Evolutionary conservation across 129 eudicot genomes (phyloP).

Genomic region (Scalesia atractyloides): DNA sequence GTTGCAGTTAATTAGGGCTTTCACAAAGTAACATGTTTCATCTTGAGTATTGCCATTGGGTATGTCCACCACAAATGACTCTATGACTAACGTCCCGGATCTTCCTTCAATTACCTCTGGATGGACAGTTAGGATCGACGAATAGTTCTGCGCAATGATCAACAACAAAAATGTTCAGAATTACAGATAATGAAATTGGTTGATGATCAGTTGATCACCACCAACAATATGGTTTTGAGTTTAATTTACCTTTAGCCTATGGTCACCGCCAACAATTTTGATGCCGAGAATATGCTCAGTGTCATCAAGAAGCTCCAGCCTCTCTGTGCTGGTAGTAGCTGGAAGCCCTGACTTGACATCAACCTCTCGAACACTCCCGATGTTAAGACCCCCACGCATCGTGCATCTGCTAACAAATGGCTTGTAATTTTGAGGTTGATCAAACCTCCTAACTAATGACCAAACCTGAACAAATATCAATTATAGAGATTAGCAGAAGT

Average conservation of each 20-base stretch:
- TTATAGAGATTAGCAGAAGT: neutral
- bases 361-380: conserved; percentile 78
- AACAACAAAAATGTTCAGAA: neutral
- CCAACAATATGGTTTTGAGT: neutral
- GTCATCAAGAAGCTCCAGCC: conserved; percentile 71
- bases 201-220: neutral
- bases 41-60: conserved; percentile 73
- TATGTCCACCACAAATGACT: conserved; percentile 68
- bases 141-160: conserved; percentile 54
- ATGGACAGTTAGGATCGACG: conserved; percentile 61
- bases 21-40: conserved; percentile 74
- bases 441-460: conserved; percentile 82
- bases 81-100: conserved; percentile 56
- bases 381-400: conserved; percentile 56
- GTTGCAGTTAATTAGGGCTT: conserved; percentile 69
- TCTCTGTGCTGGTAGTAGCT: conserved; percentile 83
- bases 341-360: conserved; percentile 82
- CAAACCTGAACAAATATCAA: conserved; percentile 51
- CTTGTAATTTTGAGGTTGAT: conserved; percentile 81
- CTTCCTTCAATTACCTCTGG: conserved; percentile 58
- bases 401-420: conserved; percentile 75
- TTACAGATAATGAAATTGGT: neutral
- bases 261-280: conserved; percentile 78
- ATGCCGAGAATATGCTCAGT: conserved; percentile 73
- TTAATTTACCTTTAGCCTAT: conserved; percentile 60